Evolutionary conservation across 768 basidiomycete species (phyloP), one percentile per base, ranked within the genome.

Genomic region (Auricularia auricula-judae): DNA sequence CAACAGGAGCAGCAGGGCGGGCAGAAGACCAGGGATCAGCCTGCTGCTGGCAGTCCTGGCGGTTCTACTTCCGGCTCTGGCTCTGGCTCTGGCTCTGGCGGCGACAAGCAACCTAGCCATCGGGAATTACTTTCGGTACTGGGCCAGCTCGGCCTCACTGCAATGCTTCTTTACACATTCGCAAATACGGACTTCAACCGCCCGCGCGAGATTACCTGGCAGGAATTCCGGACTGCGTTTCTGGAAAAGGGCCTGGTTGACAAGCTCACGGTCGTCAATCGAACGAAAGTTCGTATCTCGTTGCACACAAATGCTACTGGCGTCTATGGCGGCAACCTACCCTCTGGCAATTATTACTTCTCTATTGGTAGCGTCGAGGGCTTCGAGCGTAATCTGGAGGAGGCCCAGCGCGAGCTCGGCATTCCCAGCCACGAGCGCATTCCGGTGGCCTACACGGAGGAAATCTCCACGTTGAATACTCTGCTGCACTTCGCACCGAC

Each of bases 151-250:
- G 60, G 36, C 62, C 51, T 44, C 36, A 62, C 23, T 21, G 63
- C n/a, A 47, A 67, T 51, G 70, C 81, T 88, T 69, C 78, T 88
- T 14, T 89, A 87, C 69, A 82, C 83, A 14, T 79, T 84, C 65
- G 81, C 85, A 12, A 72, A 73, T 35, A 79, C 77, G 44, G 74
- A 78, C 0, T 77, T 82, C 3, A 73, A 77, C 0, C 76, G 78
- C 33, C 84, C 88, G 1, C 85, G 89, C 65, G 97, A 99, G 77
- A 98, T 99, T 69, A 99, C 97, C 67, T 99, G 97, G 96, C 95
- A 98, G 76, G 97, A 98, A 76, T 99, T 99, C 80, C 86, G 94
- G 62, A 95, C 92, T 56, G 93, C 93, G 10, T 93, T 99, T 80
- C 87, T 99, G 58, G 89, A 96, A 76, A 94, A 95, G 73, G 96